A percentile compares a stretch with the other conserved stretches of the same genome.
These are phyloP conservation scores for Fusarium chuoi DNA, from an alignment of 2,329 filamentous ascomycete genomes.

Conservation along the genomic window DNA sequence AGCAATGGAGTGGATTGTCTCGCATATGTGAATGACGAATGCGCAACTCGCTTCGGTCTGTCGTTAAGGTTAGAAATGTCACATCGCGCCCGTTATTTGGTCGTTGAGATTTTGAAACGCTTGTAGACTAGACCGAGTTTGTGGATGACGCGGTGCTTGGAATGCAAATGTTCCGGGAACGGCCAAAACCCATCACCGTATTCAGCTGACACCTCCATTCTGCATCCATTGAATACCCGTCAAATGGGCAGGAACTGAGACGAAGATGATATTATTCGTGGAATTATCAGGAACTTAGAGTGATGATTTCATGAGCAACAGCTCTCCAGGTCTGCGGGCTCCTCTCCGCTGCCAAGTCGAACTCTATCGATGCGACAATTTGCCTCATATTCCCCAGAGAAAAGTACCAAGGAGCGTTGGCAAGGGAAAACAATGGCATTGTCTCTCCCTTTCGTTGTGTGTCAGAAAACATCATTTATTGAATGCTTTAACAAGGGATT, in stretches of 20 bases:
- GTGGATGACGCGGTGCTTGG: background rate
- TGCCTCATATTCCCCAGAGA: background rate
- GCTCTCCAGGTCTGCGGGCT: background rate
- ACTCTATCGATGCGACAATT: background rate
- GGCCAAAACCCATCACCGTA: background rate
- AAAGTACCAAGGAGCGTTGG: too few relatives aligned
- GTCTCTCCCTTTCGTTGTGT: background rate
- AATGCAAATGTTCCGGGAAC: conserved; percentile 10
- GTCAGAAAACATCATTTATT: background rate
- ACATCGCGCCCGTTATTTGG: background rate
- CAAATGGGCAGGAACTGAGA: background rate
- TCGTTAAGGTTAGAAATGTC: background rate
- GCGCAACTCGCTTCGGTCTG: background rate
- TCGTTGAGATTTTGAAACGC: background rate
- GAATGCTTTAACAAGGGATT: background rate
- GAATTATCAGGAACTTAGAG: background rate
- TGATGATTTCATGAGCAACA: background rate
- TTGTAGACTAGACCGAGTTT: background rate
- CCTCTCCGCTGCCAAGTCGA: background rate
- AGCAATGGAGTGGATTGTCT: background rate
- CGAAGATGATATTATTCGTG: background rate
- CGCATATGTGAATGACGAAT: conserved; percentile 19
- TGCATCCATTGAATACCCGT: background rate
- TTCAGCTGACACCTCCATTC: background rate
- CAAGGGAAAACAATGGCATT: too few relatives aligned